These are phyloP conservation scores for Erythrobasidium yunnanense DNA, from an alignment of 768 basidiomycete species.

Conservation along the genomic window DNA sequence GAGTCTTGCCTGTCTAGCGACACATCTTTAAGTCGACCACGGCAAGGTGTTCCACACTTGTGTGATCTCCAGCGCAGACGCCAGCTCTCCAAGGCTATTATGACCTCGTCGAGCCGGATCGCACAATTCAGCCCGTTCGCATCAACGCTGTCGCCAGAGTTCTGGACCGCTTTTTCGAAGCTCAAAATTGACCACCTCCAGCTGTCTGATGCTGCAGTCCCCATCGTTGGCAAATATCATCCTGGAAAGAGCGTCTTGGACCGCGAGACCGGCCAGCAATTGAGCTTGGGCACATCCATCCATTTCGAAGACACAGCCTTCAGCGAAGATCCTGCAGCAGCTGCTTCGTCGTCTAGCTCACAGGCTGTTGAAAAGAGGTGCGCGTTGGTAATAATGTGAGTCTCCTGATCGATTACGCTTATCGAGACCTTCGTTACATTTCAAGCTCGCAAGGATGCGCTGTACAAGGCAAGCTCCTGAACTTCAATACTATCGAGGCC, in stretches of 20 bases:
- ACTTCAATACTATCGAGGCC: constrained; percentile 94
- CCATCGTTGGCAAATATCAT: constrained; percentile 58
- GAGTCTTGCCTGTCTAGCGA: too few species aligned
- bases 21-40: too few species aligned
- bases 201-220: constrained; percentile 60
- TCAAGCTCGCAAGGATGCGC: constrained; percentile 38
- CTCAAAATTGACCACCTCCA: constrained; percentile 84
- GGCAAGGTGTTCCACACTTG: too few species aligned
- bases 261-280: constrained; percentile 60
- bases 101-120: too few species aligned
- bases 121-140: constrained; percentile 85
- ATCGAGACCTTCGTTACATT: background rate
- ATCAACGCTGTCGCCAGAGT: constrained; percentile 74
- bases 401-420: too few species aligned
- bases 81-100: too few species aligned
- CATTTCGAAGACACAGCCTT: constrained; percentile 35
- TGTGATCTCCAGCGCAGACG: too few species aligned
- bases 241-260: constrained; percentile 63
- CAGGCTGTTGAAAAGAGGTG: background rate
- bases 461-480: constrained; percentile 65
- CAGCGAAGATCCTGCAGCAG: background rate
- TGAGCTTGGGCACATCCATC: constrained; percentile 54
- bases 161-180: constrained; percentile 81
- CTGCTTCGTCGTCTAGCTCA: background rate
- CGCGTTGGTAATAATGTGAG: too few species aligned